Percentiles rank a stretch among this genome's conserved stretches.
These are phyloP conservation scores for Brettanomyces anomalus DNA, from an alignment of 805 yeast genomes.

Conservation along the genomic window DNA sequence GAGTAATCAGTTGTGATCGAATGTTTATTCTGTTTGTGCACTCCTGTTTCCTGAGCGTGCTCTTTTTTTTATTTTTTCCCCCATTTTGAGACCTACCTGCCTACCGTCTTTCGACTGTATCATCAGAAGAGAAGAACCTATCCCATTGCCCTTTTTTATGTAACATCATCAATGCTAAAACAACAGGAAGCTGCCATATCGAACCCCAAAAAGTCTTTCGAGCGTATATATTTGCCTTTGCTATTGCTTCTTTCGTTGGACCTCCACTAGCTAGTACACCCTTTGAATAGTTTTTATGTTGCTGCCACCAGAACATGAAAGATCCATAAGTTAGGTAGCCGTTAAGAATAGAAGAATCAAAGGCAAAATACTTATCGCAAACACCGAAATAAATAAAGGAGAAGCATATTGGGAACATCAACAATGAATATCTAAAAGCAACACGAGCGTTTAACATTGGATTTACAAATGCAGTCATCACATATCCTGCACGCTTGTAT, in stretches of 20 bases:
- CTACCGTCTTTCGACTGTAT: too few relatives aligned
- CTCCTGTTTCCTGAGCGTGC: too few relatives aligned
- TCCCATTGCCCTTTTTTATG: constrained; percentile 97
- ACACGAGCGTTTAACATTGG: constrained; percentile 91
- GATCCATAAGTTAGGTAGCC: constrained; percentile 82
- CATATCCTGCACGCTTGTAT: constrained; percentile 88
- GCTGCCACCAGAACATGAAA: constrained; percentile 79
- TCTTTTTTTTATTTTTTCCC: too few relatives aligned
- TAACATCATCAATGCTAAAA: constrained; percentile 82
- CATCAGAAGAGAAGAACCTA: constrained; percentile 31
- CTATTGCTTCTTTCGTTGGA: constrained; percentile 48
- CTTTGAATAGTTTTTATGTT: constrained; percentile 45
- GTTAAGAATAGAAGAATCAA: constrained; percentile 78
- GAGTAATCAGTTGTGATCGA: too few relatives aligned
- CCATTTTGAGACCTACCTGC: too few relatives aligned
- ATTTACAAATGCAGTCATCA: constrained; percentile 93
- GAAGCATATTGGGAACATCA: constrained; percentile 89
- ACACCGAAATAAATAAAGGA: constrained; percentile 72
- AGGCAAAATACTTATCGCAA: constrained; percentile 70
- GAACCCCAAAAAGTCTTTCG: constrained; percentile 88
- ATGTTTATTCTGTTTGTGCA: too few relatives aligned
- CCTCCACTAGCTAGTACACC: constrained; percentile 25
- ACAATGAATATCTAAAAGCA: constrained; percentile 78
- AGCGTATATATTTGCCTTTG: constrained; percentile 60
- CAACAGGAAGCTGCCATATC: constrained; percentile 88